Base-by-base conservation (phyloP, 352 stramenopile species). In the Phytophthora colocasiae region DNA sequence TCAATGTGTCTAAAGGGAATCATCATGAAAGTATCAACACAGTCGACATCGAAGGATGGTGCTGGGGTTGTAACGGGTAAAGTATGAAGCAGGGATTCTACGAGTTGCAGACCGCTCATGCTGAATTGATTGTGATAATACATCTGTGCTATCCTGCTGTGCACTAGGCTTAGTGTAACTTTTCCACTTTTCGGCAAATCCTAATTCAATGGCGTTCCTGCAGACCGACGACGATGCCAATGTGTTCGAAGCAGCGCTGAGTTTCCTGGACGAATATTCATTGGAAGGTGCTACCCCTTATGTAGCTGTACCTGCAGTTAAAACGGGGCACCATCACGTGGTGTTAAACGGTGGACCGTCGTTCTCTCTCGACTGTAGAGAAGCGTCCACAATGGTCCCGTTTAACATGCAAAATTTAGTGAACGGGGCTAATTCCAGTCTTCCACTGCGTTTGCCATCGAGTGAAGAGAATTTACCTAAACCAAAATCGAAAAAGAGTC, bases 181-280 rank as follows among this genome's bases (percentile, higher is more conserved):
- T 34, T 11, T 34, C 29, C 29, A 34, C 39, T 41, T 41, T 41
- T 5, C 12, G 11, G 36, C 46, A 53, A 40, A 53, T 53, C 27
- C 38, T 19, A 40, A 40, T 24, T 27, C 8, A 1, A 75, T 75
- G 66, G 61, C 45, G 17, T 71, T 75, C 46, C 52, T 69, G 36
- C 41, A 46, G 26, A 36, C 45, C 24, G 63, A 69, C 34, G 68
- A 69, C 56, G 63, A 68, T n/a, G 32, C 47, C 36, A 31, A 19
- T 17, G 59, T 56, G 6, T 60, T 76, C 17, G 50, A 69, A 44
- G 68, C 68, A 15, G 64, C 68, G 22, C 39, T 76, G 31, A 66
- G 51, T 41, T 73, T 70, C 49, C 34, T 73, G 44, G 66, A 73
- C 34, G 59, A 63, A 34, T 73, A 57, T 36, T 38, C 53, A 19